These are phyloP conservation scores for Dothistroma septosporum DNA, from an alignment of 2,329 filamentous ascomycete species.

Conservation along the genomic window DNA sequence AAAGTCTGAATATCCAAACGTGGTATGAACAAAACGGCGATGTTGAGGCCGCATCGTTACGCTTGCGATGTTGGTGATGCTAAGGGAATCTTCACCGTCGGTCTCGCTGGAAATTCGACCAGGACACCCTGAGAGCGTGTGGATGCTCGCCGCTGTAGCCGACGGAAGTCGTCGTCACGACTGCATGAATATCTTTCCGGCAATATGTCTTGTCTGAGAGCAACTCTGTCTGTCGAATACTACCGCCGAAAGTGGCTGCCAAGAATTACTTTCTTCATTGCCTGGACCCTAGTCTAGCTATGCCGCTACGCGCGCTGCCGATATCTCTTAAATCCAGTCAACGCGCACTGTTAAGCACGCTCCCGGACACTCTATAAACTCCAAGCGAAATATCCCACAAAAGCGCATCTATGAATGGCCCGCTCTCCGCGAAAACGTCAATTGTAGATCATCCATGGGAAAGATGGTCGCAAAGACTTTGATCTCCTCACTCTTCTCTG, in stretches of 20 bases:
- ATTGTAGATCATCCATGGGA: constrained; percentile 60
- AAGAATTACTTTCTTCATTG: background rate
- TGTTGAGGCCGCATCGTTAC: no score
- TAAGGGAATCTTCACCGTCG: no score
- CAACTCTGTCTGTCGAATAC: background rate
- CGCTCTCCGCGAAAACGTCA: constrained; percentile 22
- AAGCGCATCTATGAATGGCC: background rate
- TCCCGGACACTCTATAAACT: background rate
- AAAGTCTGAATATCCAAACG: no score
- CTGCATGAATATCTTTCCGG: no score
- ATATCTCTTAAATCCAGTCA: background rate
- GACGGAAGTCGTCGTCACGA: no score
- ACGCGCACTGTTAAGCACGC: constrained; percentile 1
- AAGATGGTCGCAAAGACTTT: constrained; percentile 99
- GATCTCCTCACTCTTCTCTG: constrained; percentile 82
- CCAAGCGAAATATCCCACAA: background rate
- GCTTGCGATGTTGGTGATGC: no score
- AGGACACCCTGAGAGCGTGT: no score
- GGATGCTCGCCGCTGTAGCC: no score
- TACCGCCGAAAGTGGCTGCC: background rate
- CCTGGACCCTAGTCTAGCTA: background rate
- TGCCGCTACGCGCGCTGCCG: background rate
- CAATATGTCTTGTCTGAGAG: no score
- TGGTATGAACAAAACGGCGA: no score
- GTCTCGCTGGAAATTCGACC: no score